Conservation (phyloP, 495 filamentous ascomycete species). For the Aspergillus asperescens region DNA sequence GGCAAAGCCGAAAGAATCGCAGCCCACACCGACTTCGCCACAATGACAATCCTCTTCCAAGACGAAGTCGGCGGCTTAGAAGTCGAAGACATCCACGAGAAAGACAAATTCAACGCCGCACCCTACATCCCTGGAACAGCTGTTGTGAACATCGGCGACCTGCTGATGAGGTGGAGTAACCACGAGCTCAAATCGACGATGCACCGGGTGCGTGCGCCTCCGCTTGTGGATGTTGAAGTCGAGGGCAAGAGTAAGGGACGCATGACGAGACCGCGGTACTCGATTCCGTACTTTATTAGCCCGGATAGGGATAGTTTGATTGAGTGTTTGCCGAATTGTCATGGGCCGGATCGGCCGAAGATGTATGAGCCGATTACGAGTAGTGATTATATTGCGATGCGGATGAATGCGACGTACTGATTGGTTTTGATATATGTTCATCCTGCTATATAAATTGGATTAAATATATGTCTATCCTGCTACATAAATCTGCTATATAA, state of each 20-base stretch:
- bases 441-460: too few relatives aligned
- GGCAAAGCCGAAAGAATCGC: slow-evolving; percentile 1
- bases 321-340: slow-evolving; percentile 2
- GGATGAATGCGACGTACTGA: slow-evolving; percentile 6
- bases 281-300: slow-evolving; percentile 3
- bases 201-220: neutral
- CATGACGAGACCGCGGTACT: neutral
- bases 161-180: slow-evolving; percentile 5
- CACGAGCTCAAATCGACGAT: neutral
- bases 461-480: too few relatives aligned
- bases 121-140: neutral
- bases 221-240: neutral
- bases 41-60: slow-evolving; percentile 48
- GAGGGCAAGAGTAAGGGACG: neutral
- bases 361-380: slow-evolving; percentile 5
- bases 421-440: neutral
- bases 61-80: slow-evolving; percentile 43
- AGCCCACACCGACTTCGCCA: slow-evolving; percentile 45
- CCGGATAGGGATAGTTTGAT: neutral
- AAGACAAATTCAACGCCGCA: neutral
- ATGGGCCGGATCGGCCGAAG: neutral
- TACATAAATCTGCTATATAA: too few relatives aligned
- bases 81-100: slow-evolving; percentile 29
- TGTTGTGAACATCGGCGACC: slow-evolving; percentile 5
- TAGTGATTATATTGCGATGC: slow-evolving; percentile 2